These are phyloP conservation scores for Tieghemostelium lacteum DNA, from an alignment of 78 protist species.

Conservation along the genomic window DNA sequence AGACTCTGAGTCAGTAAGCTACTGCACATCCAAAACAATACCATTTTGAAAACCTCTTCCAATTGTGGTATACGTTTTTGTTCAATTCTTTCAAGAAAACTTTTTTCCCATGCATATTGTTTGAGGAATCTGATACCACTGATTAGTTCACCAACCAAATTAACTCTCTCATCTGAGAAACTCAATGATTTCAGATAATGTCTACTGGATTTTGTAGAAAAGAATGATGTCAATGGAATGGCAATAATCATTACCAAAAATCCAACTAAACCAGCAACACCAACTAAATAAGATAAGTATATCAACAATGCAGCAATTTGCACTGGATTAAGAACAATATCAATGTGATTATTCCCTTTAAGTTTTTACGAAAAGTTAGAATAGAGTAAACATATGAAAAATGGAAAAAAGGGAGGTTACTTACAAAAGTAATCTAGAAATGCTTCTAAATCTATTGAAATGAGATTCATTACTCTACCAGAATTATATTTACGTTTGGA, in stretches of 20 bases:
- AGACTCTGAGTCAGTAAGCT: neutral
- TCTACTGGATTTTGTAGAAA: neutral
- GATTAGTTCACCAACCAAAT: slow-evolving; percentile 4
- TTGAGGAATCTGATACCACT: slow-evolving; percentile 23
- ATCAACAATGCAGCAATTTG: neutral
- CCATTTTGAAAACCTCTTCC: neutral
- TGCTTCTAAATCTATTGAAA: slow-evolving; percentile 19
- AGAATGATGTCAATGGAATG: neutral
- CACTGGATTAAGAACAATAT: slow-evolving; percentile 3
- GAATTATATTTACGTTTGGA: neutral
- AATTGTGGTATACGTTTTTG: neutral
- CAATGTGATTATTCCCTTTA: slow-evolving; percentile 9
- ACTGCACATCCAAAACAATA: neutral
- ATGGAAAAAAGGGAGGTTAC: neutral
- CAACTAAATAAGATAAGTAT: slow-evolving; percentile 3
- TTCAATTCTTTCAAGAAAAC: neutral
- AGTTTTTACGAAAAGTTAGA: neutral
- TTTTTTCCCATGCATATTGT: slow-evolving; percentile 26
- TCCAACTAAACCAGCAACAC: slow-evolving; percentile 14
- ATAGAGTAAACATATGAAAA: neutral
- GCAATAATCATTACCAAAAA: slow-evolving; percentile 18
- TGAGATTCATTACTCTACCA: slow-evolving; percentile 22
- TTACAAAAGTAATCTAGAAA: slow-evolving; percentile 18
- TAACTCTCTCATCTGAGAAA: slow-evolving; percentile 2
- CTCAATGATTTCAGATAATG: neutral